Percentiles rank a stretch among this genome's conserved stretches.
Evolutionary conservation across 192 early-diverging fungal genomes (phyloP).

Genomic region (Coemansia erecta): DNA sequence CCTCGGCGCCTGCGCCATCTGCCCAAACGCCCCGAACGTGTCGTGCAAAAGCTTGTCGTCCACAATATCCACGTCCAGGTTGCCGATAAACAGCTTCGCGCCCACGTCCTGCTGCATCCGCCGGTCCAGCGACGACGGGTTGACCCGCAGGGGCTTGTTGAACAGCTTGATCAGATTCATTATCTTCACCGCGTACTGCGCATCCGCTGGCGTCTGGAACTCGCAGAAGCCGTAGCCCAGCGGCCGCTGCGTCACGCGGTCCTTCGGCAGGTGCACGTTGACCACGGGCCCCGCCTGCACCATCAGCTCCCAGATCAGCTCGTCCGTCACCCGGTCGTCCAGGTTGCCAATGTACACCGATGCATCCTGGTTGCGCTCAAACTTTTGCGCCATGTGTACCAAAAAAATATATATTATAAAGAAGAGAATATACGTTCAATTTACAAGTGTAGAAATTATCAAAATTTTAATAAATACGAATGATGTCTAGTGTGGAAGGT

Average conservation of each 20-base stretch:
- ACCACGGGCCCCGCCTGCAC: slow-evolving; percentile 94
- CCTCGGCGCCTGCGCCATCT: slow-evolving; percentile 81
- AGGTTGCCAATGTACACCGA: slow-evolving; percentile 98
- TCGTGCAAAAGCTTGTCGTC: slow-evolving; percentile 92
- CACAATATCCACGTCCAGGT: slow-evolving; percentile 79
- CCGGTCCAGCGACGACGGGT: slow-evolving; percentile 85
- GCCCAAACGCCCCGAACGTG: slow-evolving; percentile 93
- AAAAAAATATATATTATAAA: slow-evolving; percentile 24
- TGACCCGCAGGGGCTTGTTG: slow-evolving; percentile 92
- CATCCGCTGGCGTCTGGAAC: slow-evolving; percentile 90
- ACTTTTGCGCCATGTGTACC: slow-evolving; percentile 54
- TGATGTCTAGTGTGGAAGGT: too few species aligned
- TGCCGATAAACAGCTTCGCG: slow-evolving; percentile 94
- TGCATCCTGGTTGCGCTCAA: slow-evolving; percentile 96
- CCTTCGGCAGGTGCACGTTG: slow-evolving; percentile 96
- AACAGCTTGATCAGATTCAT: slow-evolving; percentile 97
- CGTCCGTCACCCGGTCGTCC: slow-evolving; percentile 90
- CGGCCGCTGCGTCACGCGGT: slow-evolving; percentile 90
- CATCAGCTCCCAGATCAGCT: slow-evolving; percentile 97
- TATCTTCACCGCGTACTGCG: slow-evolving; percentile 93
- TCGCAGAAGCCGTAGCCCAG: slow-evolving; percentile 97
- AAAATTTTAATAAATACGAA: too few species aligned
- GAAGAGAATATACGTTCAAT: not conserved
- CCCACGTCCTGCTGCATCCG: slow-evolving; percentile 84
- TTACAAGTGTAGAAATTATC: not conserved